Percentiles rank a stretch among this genome's conserved stretches.
These are phyloP conservation scores for Sugiyamaella grinbergsii DNA, from an alignment of 1,139 yeast species.

Conservation along the genomic window DNA sequence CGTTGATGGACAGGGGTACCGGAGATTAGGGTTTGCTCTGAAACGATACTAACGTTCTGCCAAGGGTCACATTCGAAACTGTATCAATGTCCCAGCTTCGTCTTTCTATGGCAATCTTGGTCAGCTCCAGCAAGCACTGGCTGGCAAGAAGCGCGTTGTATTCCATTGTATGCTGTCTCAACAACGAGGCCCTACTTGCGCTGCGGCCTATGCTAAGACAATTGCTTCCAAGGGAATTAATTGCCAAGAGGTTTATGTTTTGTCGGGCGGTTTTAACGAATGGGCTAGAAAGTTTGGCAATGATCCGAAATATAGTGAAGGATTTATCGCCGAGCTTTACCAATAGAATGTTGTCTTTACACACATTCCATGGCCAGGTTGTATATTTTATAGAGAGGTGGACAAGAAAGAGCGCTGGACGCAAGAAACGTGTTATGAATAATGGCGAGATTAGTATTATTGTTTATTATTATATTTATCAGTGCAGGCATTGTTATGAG, in stretches of 20 bases:
- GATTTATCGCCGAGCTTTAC: slow-evolving; percentile 35
- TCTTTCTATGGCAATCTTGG: slow-evolving; percentile 50
- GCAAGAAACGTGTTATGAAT: slow-evolving; percentile 10
- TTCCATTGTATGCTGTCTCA: slow-evolving; percentile 92
- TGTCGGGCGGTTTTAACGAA: slow-evolving; percentile 78
- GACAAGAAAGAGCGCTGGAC: neutral
- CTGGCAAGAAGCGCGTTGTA: slow-evolving; percentile 56
- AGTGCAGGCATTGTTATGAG: slow-evolving; percentile 11
- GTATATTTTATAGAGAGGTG: neutral
- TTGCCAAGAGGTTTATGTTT: slow-evolving; percentile 61
- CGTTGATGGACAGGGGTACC: slow-evolving; percentile 1
- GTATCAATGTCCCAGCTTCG: slow-evolving; percentile 63
- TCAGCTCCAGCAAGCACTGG: slow-evolving; percentile 47
- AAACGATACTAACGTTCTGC: slow-evolving; percentile 26
- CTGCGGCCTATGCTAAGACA: slow-evolving; percentile 63
- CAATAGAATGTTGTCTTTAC: slow-evolving; percentile 11
- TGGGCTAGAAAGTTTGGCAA: slow-evolving; percentile 81
- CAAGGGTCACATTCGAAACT: slow-evolving; percentile 67
- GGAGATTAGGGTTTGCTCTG: neutral
- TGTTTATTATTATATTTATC: neutral
- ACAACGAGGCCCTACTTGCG: slow-evolving; percentile 86
- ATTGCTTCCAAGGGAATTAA: slow-evolving; percentile 46
- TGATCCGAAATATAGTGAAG: slow-evolving; percentile 65
- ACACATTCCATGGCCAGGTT: too few relatives aligned
- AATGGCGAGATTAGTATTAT: neutral